Evolutionary conservation across 2,329 filamentous ascomycete species (phyloP).

Genomic region (Beauveria varroae): DNA sequence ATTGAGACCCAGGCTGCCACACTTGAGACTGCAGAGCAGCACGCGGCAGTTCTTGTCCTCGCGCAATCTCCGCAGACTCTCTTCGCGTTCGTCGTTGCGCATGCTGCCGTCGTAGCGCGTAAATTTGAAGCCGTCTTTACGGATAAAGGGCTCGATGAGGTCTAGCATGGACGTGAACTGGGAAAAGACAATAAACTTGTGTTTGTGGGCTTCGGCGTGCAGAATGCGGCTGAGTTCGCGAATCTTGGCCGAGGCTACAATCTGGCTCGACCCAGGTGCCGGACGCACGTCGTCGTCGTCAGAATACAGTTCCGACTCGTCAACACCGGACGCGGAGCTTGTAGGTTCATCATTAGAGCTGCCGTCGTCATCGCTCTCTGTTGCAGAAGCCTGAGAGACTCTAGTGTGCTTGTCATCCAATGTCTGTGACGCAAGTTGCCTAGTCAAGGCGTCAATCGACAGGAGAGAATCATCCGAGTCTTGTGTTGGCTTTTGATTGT

Average conservation of each 20-base stretch:
- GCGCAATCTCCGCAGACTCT: conserved; percentile 69
- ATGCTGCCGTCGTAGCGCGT: conserved; percentile 93
- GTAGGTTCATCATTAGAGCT: conserved; percentile 1
- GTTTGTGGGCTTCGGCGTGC: conserved; percentile 64
- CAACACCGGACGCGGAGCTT: conserved; percentile 24
- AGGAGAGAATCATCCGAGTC: conserved; percentile 25
- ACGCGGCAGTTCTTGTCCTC: conserved; percentile 70
- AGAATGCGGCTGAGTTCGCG: conserved; percentile 76
- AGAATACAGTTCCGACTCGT: conserved; percentile 34
- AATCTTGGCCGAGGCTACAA: conserved; percentile 82
- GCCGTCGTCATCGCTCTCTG: neutral
- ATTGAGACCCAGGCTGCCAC: conserved; percentile 87
- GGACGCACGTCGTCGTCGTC: conserved; percentile 32
- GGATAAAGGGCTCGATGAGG: conserved; percentile 86
- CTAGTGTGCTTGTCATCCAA: conserved; percentile 21
- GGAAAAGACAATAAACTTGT: conserved; percentile 98
- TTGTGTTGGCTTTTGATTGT: conserved; percentile 23
- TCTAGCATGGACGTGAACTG: conserved; percentile 98
- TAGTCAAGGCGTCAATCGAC: conserved; percentile 29
- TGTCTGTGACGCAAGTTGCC: conserved; percentile 30
- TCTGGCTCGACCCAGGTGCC: conserved; percentile 31
- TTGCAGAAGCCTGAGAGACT: conserved; percentile 10
- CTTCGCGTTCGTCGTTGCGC: conserved; percentile 88
- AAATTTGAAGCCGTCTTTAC: conserved; percentile 64
- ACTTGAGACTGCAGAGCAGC: conserved; percentile 87